phyloP scores from a whole-genome alignment of 1,284 basidiomycete species.

The Hypsizygus ulmarius region DNA sequence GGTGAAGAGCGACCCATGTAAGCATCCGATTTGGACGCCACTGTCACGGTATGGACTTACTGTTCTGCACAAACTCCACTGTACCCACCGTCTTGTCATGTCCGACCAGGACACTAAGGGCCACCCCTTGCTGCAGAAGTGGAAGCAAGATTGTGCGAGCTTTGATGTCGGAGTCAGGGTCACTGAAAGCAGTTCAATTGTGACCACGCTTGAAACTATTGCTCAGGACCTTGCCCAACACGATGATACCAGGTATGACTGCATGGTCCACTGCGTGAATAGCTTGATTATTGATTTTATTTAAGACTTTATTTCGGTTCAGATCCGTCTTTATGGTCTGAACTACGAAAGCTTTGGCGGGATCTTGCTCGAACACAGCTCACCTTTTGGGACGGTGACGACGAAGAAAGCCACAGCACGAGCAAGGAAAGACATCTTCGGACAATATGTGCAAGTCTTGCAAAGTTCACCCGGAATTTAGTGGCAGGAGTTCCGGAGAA shows the following conservation, averaged over 20 bases:
- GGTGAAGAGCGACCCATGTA: not conserved
- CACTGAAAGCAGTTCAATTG: slow-evolving; percentile 27
- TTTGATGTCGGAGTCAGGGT: slow-evolving; percentile 35
- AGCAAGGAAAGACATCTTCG: slow-evolving; percentile 32
- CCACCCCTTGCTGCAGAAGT: slow-evolving; percentile 26
- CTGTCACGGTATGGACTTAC: not conserved
- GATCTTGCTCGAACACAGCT: slow-evolving; percentile 42
- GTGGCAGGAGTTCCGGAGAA: slow-evolving; percentile 65
- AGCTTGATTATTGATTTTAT: not conserved
- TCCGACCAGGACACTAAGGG: slow-evolving; percentile 8
- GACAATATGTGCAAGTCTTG: slow-evolving; percentile 47
- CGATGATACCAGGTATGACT: slow-evolving; percentile 41
- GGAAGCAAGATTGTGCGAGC: slow-evolving; percentile 37
- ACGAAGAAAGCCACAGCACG: slow-evolving; percentile 30
- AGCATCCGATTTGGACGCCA: slow-evolving; percentile 4
- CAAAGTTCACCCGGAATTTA: slow-evolving; percentile 74
- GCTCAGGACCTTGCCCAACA: slow-evolving; percentile 46
- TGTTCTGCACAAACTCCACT: not conserved
- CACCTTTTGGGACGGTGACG: slow-evolving; percentile 46
- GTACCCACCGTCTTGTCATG: slow-evolving; percentile 3
- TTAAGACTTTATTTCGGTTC: slow-evolving; percentile 45
- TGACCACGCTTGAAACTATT: slow-evolving; percentile 40
- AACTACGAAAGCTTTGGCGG: slow-evolving; percentile 53
- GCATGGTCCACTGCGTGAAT: not conserved
- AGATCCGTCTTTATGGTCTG: slow-evolving; percentile 51